phyloP scores from a whole-genome alignment of 106 monocot genomes.

The Dactylorhiza incarnata region DNA sequence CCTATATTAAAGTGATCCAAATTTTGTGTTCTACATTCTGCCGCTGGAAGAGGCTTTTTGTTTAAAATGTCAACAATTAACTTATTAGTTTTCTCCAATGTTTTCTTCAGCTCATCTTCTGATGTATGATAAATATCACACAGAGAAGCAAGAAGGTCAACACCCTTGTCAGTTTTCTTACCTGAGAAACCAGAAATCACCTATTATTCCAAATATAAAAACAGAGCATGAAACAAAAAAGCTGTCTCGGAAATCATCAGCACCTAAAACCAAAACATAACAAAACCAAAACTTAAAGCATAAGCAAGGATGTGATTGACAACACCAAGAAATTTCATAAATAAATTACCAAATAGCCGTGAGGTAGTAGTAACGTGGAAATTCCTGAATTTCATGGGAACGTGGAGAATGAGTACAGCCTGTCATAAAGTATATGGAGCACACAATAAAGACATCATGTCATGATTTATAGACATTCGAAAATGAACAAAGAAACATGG shows the following conservation, averaged over 20 bases:
- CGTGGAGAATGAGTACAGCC: slow-evolving; percentile 79
- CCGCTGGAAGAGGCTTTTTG: slow-evolving; percentile 62
- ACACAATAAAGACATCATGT: background rate
- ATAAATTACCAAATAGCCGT: slow-evolving; percentile 37
- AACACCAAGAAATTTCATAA: background rate
- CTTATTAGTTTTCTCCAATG: slow-evolving; percentile 55
- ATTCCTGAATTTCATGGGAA: slow-evolving; percentile 64
- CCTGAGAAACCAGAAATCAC: slow-evolving; percentile 24
- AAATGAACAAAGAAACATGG: background rate
- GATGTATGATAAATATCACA: slow-evolving; percentile 75
- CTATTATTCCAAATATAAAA: background rate
- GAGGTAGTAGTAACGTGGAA: slow-evolving; percentile 40
- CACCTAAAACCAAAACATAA: background rate
- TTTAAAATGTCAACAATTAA: slow-evolving; percentile 73
- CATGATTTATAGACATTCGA: background rate
- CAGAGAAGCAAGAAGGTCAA: slow-evolving; percentile 73
- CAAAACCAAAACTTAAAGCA: background rate
- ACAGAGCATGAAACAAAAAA: too few species aligned
- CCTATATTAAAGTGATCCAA: slow-evolving; percentile 61
- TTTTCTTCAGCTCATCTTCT: slow-evolving; percentile 67
- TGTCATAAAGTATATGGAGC: slow-evolving; percentile 15
- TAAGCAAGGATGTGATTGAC: background rate
- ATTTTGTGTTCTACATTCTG: slow-evolving; percentile 44
- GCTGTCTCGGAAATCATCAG: background rate
- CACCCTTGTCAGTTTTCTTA: slow-evolving; percentile 68